These are phyloP conservation scores for Pharnaceum exiguum DNA, from an alignment of 148 eudicot genomes.

Conservation along the genomic window DNA sequence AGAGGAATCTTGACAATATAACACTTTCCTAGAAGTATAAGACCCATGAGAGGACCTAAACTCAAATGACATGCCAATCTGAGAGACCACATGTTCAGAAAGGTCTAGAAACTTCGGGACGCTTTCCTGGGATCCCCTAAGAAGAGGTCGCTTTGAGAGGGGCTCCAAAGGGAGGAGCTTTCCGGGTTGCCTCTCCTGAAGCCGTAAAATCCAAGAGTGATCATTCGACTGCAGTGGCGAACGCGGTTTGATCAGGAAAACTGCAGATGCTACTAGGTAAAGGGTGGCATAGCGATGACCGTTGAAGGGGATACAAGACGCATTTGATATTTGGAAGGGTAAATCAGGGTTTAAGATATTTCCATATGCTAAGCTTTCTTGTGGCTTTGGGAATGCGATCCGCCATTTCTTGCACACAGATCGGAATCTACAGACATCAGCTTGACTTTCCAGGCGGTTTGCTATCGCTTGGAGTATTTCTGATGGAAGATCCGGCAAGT, in stretches of 20 bases:
- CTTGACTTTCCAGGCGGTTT: background rate
- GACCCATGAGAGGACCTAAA: constrained; percentile 5
- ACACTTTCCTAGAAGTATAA: background rate
- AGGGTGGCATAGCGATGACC: background rate
- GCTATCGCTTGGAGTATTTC: constrained; percentile 1
- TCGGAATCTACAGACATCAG: background rate
- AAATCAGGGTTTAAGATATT: background rate
- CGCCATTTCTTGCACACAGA: constrained; percentile 13
- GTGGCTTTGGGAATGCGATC: background rate
- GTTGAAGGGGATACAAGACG: constrained; percentile 7
- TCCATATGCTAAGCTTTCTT: no score
- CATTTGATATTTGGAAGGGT: constrained; percentile 7
- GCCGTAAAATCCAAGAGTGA: background rate
- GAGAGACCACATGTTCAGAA: background rate
- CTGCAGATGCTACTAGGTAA: background rate
- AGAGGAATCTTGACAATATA: no score
- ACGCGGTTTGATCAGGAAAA: background rate
- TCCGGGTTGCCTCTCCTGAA: background rate
- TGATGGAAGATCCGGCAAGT: background rate
- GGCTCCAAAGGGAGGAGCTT: background rate
- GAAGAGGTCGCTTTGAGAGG: background rate
- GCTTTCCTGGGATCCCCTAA: background rate
- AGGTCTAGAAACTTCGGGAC: background rate
- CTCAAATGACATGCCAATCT: background rate
- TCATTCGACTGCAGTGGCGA: background rate